These are phyloP conservation scores for Akebia trifoliata DNA, from an alignment of 164 flowering plant genomes.

Conservation along the genomic window DNA sequence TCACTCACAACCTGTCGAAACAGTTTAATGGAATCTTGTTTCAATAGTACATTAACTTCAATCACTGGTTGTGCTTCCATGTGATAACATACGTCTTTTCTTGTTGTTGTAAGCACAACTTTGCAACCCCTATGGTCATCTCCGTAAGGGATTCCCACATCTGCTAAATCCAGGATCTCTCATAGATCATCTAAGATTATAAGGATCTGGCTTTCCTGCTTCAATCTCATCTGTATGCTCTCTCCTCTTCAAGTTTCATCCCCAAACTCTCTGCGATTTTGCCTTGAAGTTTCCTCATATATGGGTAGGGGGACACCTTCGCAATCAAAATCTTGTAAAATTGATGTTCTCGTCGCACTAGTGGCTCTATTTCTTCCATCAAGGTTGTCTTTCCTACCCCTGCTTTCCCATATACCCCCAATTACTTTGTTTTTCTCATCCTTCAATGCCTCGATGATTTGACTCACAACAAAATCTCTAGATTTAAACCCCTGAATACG, in stretches of 20 bases:
- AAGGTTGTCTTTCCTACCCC: conserved; percentile 9
- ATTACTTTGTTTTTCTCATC: conserved; percentile 4
- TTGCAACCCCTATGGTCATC: conserved; percentile 14
- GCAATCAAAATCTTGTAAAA: conserved; percentile 14
- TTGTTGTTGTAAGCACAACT: conserved; percentile 17
- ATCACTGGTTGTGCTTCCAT: conserved; percentile 10
- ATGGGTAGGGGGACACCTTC: conserved; percentile 9
- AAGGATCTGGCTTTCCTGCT: conserved; percentile 5
- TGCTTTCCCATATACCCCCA: conserved; percentile 8
- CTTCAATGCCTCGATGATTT: conserved; percentile 9
- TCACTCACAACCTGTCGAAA: conserved; percentile 16
- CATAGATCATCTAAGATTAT: conserved; percentile 4
- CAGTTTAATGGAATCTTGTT: conserved; percentile 21
- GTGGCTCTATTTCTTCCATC: conserved; percentile 8
- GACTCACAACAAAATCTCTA: too few relatives aligned
- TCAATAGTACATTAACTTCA: conserved; percentile 12
- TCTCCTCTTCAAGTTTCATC: background rate
- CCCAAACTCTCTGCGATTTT: conserved; percentile 13
- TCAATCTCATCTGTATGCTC: background rate
- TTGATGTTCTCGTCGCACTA: background rate
- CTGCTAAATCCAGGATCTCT: background rate
- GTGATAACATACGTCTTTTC: background rate
- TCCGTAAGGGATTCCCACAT: conserved; percentile 6
- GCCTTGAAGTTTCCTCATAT: conserved; percentile 8
- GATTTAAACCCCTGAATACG: too few relatives aligned